Base-by-base conservation (phyloP, 257 asterid genomes). In the Echium plantagineum region DNA sequence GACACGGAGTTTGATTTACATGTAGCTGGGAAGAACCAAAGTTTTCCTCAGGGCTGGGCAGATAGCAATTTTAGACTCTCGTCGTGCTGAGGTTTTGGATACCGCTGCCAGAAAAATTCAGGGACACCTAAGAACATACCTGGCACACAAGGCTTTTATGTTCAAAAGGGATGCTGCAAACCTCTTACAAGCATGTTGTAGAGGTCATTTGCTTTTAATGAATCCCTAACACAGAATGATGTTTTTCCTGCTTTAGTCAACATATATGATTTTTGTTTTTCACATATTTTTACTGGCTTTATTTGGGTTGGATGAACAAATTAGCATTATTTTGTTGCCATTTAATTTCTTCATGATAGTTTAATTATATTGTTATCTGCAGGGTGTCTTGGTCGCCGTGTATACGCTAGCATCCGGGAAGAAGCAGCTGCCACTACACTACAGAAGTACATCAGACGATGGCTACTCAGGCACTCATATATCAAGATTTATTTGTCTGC, bases 31-130 rank as follows among this genome's bases (percentile, higher is more conserved):
- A 56, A 91, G 86, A 74, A 82, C 90, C 62, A 88, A 91, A 75
- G 94, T 91, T 55, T 91, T 91, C 69, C 97, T 88, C 68, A 75
- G 98, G 74, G 98, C 98, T 64, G 98, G 95, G 57, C 98, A 91
- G 80, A 91, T 88, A 74, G 98, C 81, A 65, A 70, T 88, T 65
- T 68, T 91, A 77, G 97, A 91, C 67, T 83, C 90, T 21, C 87
- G 89, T 5, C 90, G 98, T 65, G 81, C 89, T 28, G 98, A 83
- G 81, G 94, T 88, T 72, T 71, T 91, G 76, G 97, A 91, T 72
- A 76, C 78, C 65, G 91, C 98, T 56, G 95, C 94, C 63, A 91
- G 75, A 77, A 77, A 72, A 62, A 83, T 91, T 76, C 98, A 91
- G 81, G 78, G 90, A 57, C 74, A 72, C 62, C 63, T 88, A 65